Percentiles rank a stretch among this genome's conserved stretches.
These are phyloP conservation scores for Dactylellina cionopaga DNA, from an alignment of 2,329 filamentous ascomycete genomes.

Conservation along the genomic window DNA sequence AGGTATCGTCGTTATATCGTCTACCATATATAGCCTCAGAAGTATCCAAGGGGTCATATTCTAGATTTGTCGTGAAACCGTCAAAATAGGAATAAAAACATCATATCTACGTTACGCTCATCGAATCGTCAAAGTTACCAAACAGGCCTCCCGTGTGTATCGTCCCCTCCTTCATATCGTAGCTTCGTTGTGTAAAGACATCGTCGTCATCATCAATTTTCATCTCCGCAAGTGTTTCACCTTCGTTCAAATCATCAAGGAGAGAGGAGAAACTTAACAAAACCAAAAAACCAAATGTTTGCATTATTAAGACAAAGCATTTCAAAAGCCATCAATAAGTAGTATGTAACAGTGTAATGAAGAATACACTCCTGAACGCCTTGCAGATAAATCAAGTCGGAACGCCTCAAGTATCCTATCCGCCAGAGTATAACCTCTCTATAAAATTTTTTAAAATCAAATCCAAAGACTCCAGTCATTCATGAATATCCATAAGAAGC, in stretches of 20 bases:
- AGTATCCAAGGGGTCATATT: too few species aligned
- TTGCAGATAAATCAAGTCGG: not conserved
- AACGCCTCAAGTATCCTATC: conserved; percentile 15
- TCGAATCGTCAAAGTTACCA: too few species aligned
- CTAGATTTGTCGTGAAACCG: too few species aligned
- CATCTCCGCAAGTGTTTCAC: not conserved
- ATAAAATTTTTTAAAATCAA: conserved; percentile 5
- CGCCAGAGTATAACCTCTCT: conserved; percentile 12
- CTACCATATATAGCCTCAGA: too few species aligned
- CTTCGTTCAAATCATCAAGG: not conserved
- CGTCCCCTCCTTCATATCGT: too few species aligned
- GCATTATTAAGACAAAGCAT: not conserved
- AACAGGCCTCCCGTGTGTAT: too few species aligned
- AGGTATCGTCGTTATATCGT: too few species aligned
- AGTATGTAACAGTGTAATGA: not conserved
- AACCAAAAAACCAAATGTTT: conserved; percentile 3
- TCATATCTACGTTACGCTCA: too few species aligned
- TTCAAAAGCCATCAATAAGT: not conserved
- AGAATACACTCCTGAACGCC: conserved; percentile 47
- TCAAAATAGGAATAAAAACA: too few species aligned
- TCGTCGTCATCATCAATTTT: not conserved
- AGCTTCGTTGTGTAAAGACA: too few species aligned
- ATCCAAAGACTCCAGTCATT: conserved; percentile 32
- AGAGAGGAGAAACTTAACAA: not conserved
- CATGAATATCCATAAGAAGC: conserved; percentile 50